Evolutionary conservation across 495 filamentous ascomycete species (phyloP).

Genomic region (Glarea lozoyensis): DNA sequence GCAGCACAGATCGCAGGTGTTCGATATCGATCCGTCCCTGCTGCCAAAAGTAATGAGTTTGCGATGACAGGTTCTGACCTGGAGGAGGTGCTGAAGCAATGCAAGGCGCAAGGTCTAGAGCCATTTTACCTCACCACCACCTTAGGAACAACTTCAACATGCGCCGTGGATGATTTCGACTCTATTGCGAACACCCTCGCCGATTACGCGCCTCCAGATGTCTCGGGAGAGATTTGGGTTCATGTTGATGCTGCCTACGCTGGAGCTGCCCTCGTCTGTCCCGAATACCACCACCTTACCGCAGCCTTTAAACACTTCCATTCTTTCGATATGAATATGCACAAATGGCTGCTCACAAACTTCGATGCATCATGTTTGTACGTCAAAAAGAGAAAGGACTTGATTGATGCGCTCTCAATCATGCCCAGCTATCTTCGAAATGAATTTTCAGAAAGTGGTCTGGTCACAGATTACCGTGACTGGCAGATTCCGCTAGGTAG

Average conservation of each 20-base stretch:
- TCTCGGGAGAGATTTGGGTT: constrained; percentile 59
- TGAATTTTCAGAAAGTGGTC: constrained; percentile 65
- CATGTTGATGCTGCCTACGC: constrained; percentile 98
- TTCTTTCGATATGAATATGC: constrained; percentile 92
- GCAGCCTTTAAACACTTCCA: constrained; percentile 59
- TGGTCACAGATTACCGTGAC: constrained; percentile 95
- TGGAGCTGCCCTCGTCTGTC: constrained; percentile 70
- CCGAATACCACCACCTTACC: constrained; percentile 69
- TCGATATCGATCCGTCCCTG: constrained; percentile 59
- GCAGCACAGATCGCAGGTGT: constrained; percentile 80
- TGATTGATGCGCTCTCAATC: constrained; percentile 73
- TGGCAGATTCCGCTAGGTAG: constrained; percentile 96
- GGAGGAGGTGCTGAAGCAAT: constrained; percentile 49
- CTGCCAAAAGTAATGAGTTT: constrained; percentile 52
- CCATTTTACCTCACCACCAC: constrained; percentile 86
- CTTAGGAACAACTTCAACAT: constrained; percentile 81
- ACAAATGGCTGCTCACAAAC: constrained; percentile 95
- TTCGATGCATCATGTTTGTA: constrained; percentile 86
- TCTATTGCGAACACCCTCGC: constrained; percentile 57
- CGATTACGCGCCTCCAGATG: constrained; percentile 39
- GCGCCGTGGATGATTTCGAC: constrained; percentile 72
- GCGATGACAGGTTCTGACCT: constrained; percentile 60
- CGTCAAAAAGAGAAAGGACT: constrained; percentile 62
- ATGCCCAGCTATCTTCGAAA: constrained; percentile 79
- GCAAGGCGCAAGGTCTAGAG: constrained; percentile 52